Conservation (phyloP, 148 eudicot species). For the Cornus florida region DNA sequence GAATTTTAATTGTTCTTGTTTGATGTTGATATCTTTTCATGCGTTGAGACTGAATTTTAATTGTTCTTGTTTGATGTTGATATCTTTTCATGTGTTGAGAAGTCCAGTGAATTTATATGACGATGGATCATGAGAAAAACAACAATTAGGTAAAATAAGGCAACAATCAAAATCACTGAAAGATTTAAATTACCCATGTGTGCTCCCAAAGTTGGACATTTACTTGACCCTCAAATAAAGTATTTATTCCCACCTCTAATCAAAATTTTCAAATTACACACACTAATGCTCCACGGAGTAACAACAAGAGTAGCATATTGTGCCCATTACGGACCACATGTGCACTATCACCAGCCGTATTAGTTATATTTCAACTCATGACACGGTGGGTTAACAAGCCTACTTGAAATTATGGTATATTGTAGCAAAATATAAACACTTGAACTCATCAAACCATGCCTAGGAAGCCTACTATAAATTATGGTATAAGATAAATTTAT, state of each 20-base stretch:
- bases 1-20: neutral
- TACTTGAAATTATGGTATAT: neutral
- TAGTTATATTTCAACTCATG: neutral
- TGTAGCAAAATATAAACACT: neutral
- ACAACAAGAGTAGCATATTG: too few species aligned
- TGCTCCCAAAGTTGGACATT: neutral
- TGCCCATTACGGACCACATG: neutral
- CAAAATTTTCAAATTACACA: neutral
- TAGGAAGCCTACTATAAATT: too few species aligned
- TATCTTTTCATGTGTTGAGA: neutral
- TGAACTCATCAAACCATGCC: too few species aligned
- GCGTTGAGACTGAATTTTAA: neutral
- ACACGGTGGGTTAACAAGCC: neutral
- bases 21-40: neutral
- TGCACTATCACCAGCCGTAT: neutral
- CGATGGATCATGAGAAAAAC: neutral
- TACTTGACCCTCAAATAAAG: neutral
- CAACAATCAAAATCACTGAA: neutral
- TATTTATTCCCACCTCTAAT: neutral
- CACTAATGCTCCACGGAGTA: neutral
- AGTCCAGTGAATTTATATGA: too few species aligned
- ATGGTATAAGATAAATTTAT: too few species aligned
- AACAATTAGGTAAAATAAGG: neutral
- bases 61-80: neutral
- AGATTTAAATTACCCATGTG: too few species aligned